Evolutionary conservation across 805 yeast genomes (phyloP), one percentile per base, ranked within the genome.

Genomic region (Starmerella floricola): DNA sequence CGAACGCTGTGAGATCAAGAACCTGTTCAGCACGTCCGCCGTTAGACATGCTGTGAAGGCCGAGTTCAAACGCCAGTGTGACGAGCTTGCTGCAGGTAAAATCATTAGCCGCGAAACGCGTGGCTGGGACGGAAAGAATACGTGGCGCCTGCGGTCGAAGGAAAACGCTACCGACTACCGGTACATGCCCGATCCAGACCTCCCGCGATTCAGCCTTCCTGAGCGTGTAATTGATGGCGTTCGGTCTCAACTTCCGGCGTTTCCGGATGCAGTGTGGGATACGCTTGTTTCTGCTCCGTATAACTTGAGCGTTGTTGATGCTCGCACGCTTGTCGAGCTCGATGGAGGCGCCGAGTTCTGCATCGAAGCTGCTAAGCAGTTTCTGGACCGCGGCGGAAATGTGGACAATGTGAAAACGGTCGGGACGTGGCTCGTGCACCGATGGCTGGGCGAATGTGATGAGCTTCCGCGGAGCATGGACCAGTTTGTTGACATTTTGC

Each of bases 131-230:
- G 96, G 95, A 2, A 60, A 60, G 2, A 63, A 66, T 32, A 88
- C 97, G 0, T 66, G 70, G 34, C 68, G 72, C 38, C 62, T 80
- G 38, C 72, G 98, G 56, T 67, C 73, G 3, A 91, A 91, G 55
- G 96, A 88, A 58, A 72, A 73, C 31, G 72, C 83, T 0, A 71
- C 82, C 11, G 98, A 91, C 60, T 91, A 91, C 61, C 67, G 97
- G 53, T 91, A 86, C 57, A 79, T 88, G 71, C 95, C 97, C 0
- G 98, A 91, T 58, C 83, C 93, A 2, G 98, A 91, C 58, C 63
- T 91, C 24, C 86, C 91, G 0, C 59, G 62, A 1, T 61, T 87
- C 3, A 45, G 54, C 13, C 57, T 88, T 2, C 64, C 71, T 30
- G 43, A 61, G 1, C 55, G 56, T 0, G 68, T 78, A 4, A 54